Conservation (phyloP, 495 filamentous ascomycete genomes). For the Hypoxylon perforatum region DNA sequence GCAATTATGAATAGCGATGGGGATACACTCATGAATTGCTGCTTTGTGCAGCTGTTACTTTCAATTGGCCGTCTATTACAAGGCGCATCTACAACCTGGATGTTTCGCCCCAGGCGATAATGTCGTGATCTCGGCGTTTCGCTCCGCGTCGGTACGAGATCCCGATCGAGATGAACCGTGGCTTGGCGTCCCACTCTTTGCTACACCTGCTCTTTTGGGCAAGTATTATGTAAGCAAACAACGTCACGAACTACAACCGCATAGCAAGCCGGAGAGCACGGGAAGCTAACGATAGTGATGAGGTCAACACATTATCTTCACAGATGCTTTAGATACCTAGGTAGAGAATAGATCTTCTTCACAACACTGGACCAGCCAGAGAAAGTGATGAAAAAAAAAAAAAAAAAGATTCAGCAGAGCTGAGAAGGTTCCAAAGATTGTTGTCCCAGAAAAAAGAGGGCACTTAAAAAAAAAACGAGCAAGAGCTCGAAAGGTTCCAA, state of each 20-base stretch:
- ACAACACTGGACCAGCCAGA: constrained; percentile 16
- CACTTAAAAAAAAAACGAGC: no score
- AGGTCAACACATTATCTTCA: neutral
- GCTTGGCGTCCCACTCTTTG: constrained; percentile 20
- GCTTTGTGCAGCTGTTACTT: neutral
- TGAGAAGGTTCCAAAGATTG: constrained; percentile 23
- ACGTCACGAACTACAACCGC: no score
- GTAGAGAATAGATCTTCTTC: constrained; percentile 12
- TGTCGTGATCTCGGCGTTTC: constrained; percentile 13
- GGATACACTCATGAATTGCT: neutral
- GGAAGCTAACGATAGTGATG: no score
- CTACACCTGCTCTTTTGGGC: constrained; percentile 24
- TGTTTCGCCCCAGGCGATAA: neutral
- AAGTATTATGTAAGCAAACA: constrained; percentile 22
- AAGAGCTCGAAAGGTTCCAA: neutral
- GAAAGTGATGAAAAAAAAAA: constrained; percentile 27
- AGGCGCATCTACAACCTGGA: neutral
- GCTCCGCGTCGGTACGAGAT: constrained; percentile 11
- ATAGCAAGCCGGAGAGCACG: neutral
- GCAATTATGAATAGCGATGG: neutral
- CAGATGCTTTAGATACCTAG: no score
- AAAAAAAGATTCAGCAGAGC: constrained; percentile 19
- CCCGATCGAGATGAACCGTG: constrained; percentile 31
- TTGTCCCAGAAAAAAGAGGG: neutral
- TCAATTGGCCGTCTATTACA: neutral